Percentiles rank a stretch among this genome's conserved stretches.
These are phyloP conservation scores for Aspergillus caelatus DNA, from an alignment of 2,329 filamentous ascomycete species.

Conservation along the genomic window DNA sequence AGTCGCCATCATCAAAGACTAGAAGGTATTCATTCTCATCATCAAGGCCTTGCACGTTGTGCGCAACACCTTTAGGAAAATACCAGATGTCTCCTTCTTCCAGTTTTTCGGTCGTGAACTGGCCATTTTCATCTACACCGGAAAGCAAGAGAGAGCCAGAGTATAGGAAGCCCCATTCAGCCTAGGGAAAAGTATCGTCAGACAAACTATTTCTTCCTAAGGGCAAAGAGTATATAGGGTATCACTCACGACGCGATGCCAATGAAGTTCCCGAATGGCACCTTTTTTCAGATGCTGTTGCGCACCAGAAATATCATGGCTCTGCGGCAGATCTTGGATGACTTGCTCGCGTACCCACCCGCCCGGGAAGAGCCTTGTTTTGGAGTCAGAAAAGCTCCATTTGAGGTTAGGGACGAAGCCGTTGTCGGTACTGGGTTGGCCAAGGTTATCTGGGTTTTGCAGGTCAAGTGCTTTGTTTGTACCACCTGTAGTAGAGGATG, in stretches of 20 bases:
- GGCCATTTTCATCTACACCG: constrained; percentile 65
- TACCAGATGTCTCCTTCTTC: constrained; percentile 65
- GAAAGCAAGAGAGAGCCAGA: constrained; percentile 60
- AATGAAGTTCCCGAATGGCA: constrained; percentile 33
- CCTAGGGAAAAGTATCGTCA: background rate
- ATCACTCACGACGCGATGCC: background rate
- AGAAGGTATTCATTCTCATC: constrained; percentile 70
- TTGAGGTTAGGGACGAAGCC: constrained; percentile 69
- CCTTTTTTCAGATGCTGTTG: constrained; percentile 71
- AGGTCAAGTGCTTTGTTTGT: background rate
- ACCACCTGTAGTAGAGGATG: background rate
- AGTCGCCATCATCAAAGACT: constrained; percentile 68
- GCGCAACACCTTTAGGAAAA: constrained; percentile 67
- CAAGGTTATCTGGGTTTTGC: constrained; percentile 59
- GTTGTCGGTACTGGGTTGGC: constrained; percentile 62
- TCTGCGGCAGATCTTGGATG: constrained; percentile 66
- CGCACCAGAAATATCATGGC: constrained; percentile 67
- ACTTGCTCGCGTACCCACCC: constrained; percentile 70
- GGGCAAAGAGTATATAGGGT: too few species aligned
- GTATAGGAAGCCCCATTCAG: constrained; percentile 27
- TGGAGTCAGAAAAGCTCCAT: constrained; percentile 70
- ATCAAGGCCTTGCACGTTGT: constrained; percentile 63
- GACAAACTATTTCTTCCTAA: background rate
- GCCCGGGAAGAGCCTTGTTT: constrained; percentile 62
- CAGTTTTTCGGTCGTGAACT: constrained; percentile 55